A percentile compares a stretch with the other conserved stretches of the same genome.
These are phyloP conservation scores for Chalara sp. DNA, from an alignment of 2,329 filamentous ascomycete species.

Conservation along the genomic window DNA sequence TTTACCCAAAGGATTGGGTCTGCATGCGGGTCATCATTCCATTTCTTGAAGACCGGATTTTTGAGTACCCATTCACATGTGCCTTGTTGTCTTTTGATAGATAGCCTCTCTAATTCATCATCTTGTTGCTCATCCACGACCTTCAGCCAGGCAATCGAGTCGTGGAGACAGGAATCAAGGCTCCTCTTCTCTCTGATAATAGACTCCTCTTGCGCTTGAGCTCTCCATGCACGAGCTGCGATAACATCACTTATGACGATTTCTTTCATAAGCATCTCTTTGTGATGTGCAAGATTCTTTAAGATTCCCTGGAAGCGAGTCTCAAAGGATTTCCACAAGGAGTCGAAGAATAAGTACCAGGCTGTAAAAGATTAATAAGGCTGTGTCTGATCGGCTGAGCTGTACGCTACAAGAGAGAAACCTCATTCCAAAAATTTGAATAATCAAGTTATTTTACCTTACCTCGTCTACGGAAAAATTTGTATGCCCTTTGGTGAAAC, in stretches of 20 bases:
- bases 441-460: too few relatives aligned
- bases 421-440: too few relatives aligned
- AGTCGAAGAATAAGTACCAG: constrained; percentile 10
- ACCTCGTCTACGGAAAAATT: too few relatives aligned
- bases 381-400: not conserved
- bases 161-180: constrained; percentile 1
- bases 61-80: too few relatives aligned
- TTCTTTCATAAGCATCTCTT: constrained; percentile 6
- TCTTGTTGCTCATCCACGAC: not conserved
- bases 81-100: too few relatives aligned
- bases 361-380: not conserved
- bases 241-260: constrained; percentile 3
- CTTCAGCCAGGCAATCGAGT: constrained; percentile 10
- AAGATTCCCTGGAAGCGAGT: constrained; percentile 7
- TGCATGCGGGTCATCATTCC: too few relatives aligned
- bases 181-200: not conserved
- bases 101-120: too few relatives aligned
- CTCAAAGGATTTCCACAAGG: constrained; percentile 10
- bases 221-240: constrained; percentile 5
- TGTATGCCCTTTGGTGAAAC: too few relatives aligned
- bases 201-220: constrained; percentile 2
- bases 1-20: too few relatives aligned
- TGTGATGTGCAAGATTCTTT: constrained; percentile 3
- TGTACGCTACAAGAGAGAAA: too few relatives aligned
- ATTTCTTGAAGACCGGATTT: too few relatives aligned